A percentile compares a stretch with the other conserved stretches of the same genome.
Conservation (phyloP, 140 eudicot species). For the Flaveria floridana region DNA sequence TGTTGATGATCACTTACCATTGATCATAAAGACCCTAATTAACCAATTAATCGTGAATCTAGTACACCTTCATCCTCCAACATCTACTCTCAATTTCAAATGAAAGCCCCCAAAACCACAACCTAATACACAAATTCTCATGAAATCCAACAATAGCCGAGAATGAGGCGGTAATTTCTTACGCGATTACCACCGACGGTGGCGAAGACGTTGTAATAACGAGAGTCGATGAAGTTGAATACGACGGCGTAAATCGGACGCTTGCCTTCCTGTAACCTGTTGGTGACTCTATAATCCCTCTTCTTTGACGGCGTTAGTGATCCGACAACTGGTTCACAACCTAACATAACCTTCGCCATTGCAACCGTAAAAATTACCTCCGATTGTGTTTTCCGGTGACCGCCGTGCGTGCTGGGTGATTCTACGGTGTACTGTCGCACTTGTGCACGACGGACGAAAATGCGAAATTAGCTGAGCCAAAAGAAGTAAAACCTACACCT, state of each 20-base stretch:
- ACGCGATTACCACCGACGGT: slow-evolving; percentile 98
- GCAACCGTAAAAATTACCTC: background rate
- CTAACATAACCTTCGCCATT: slow-evolving; percentile 61
- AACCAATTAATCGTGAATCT: slow-evolving; percentile 11
- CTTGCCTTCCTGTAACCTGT: slow-evolving; percentile 87
- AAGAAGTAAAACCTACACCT: background rate
- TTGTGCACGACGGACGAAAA: slow-evolving; percentile 10
- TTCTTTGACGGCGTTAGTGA: slow-evolving; percentile 66
- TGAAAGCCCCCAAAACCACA: background rate
- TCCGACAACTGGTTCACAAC: slow-evolving; percentile 86
- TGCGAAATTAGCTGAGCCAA: background rate
- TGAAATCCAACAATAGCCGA: background rate
- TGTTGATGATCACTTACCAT: no score
- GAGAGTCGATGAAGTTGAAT: slow-evolving; percentile 90
- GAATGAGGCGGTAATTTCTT: background rate
- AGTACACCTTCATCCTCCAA: background rate
- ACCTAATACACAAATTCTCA: background rate
- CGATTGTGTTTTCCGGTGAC: background rate
- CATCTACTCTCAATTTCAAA: background rate
- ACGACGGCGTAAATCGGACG: slow-evolving; percentile 93
- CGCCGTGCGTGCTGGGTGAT: background rate
- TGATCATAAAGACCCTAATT: slow-evolving; percentile 16
- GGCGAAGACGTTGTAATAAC: slow-evolving; percentile 82
- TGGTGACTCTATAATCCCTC: slow-evolving; percentile 85
- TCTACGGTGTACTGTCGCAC: background rate